Evolutionary conservation across 2,329 filamentous ascomycete species (phyloP).

Genomic region (Paecilomyces fulvus): DNA sequence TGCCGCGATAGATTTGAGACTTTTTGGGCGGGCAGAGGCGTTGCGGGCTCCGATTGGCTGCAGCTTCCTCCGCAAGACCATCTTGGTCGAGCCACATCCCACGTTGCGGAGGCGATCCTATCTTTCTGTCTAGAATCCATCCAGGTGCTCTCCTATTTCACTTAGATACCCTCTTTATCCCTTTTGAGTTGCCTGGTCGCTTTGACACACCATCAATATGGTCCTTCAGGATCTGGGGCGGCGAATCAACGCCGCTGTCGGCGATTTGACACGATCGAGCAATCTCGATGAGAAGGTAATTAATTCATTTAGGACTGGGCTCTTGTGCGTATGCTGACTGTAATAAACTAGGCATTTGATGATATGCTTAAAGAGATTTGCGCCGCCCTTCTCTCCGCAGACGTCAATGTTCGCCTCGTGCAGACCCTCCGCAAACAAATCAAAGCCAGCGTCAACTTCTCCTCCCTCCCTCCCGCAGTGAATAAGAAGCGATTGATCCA

Average conservation of each 20-base stretch:
- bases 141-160: neutral
- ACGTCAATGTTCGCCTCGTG: conserved; percentile 94
- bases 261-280: conserved; percentile 80
- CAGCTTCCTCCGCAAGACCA: conserved; percentile 1
- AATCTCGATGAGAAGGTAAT: conserved; percentile 91
- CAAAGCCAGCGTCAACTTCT: conserved; percentile 84
- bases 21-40: conserved; percentile 21
- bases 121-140: neutral
- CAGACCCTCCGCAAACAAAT: conserved; percentile 88
- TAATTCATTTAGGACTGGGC: conserved; percentile 22
- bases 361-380: conserved; percentile 98
- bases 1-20: conserved; percentile 8
- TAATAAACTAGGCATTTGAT: conserved; percentile 67
- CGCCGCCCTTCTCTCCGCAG: conserved; percentile 87
- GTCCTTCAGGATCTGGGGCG: conserved; percentile 98
- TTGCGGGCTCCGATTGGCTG: conserved; percentile 24
- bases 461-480: conserved; percentile 78
- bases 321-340: conserved; percentile 3
- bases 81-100: neutral
- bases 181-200: neutral
- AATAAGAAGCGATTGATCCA: conserved; percentile 99
- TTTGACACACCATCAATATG: conserved; percentile 49
- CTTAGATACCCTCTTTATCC: conserved; percentile 3
- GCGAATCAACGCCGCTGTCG: conserved; percentile 95
- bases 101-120: neutral